Percentiles rank a stretch among this genome's conserved stretches.
phyloP scores from a whole-genome alignment of 352 stramenopile genomes.

The Phytophthora ramorum region DNA sequence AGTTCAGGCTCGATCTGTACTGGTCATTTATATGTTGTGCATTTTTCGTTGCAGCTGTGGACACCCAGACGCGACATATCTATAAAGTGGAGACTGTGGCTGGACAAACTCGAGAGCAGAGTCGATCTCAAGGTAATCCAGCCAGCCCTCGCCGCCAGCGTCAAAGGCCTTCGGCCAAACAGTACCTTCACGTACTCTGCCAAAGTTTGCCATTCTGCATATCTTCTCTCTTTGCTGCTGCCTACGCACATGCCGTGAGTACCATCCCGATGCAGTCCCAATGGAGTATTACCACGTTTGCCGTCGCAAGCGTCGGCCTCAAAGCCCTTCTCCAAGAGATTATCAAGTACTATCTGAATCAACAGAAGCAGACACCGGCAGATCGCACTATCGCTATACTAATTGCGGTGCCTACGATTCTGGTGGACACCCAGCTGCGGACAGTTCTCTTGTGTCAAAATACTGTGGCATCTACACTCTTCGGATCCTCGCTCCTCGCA shows the following conservation, averaged over 20 bases:
- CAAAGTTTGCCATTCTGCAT: too few relatives aligned
- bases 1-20: slow-evolving; percentile 3
- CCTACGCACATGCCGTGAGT: too few relatives aligned
- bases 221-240: too few relatives aligned
- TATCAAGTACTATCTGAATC: too few relatives aligned
- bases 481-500: neutral
- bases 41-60: slow-evolving; percentile 9
- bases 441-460: slow-evolving; percentile 10
- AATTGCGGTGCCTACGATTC: slow-evolving; percentile 20
- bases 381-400: slow-evolving; percentile 4
- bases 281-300: too few relatives aligned
- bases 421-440: slow-evolving; percentile 21
- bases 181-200: too few relatives aligned
- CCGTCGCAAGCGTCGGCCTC: too few relatives aligned
- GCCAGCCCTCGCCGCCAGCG: neutral
- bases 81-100: slow-evolving; percentile 3
- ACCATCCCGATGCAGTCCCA: too few relatives aligned
- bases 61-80: slow-evolving; percentile 16
- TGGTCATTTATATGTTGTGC: slow-evolving; percentile 6
- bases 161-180: too few relatives aligned
- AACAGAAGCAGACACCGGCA: neutral
- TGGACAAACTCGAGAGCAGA: neutral
- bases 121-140: slow-evolving; percentile 1
- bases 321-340: too few relatives aligned
- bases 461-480: too few relatives aligned